Conservation (phyloP, 2,329 filamentous ascomycete genomes). For the Lasiodiplodia hormozganensis region DNA sequence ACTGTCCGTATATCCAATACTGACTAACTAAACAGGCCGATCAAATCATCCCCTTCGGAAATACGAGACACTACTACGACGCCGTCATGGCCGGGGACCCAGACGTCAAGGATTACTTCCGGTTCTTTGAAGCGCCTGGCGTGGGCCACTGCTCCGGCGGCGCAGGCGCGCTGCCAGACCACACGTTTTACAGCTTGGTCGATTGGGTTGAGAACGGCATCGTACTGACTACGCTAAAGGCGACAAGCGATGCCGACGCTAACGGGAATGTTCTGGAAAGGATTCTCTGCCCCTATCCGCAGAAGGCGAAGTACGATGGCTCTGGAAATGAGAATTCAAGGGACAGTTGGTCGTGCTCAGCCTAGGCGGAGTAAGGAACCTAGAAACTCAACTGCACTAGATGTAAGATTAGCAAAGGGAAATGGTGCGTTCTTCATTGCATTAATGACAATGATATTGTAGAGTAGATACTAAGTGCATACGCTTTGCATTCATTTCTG, state of each 20-base stretch:
- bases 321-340: too few relatives aligned
- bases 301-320: too few relatives aligned
- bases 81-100: conserved; percentile 15
- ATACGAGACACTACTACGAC: not conserved
- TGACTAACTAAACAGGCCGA: not conserved
- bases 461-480: too few relatives aligned
- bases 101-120: conserved; percentile 30
- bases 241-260: not conserved
- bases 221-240: not conserved
- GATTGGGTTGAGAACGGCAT: conserved; percentile 28
- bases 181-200: not conserved
- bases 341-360: too few relatives aligned
- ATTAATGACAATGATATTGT: too few relatives aligned
- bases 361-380: too few relatives aligned
- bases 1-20: too few relatives aligned
- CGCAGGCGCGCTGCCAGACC: not conserved
- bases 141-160: conserved; percentile 28
- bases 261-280: too few relatives aligned
- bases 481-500: too few relatives aligned
- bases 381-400: too few relatives aligned
- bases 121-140: conserved; percentile 31
- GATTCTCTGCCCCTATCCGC: not conserved
- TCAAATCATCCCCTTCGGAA: not conserved
- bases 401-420: too few relatives aligned
- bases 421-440: too few relatives aligned